Percentiles rank a stretch among this genome's conserved stretches.
These are phyloP conservation scores for Kingdonia uniflora DNA, from an alignment of 164 flowering plant genomes.

Conservation along the genomic window DNA sequence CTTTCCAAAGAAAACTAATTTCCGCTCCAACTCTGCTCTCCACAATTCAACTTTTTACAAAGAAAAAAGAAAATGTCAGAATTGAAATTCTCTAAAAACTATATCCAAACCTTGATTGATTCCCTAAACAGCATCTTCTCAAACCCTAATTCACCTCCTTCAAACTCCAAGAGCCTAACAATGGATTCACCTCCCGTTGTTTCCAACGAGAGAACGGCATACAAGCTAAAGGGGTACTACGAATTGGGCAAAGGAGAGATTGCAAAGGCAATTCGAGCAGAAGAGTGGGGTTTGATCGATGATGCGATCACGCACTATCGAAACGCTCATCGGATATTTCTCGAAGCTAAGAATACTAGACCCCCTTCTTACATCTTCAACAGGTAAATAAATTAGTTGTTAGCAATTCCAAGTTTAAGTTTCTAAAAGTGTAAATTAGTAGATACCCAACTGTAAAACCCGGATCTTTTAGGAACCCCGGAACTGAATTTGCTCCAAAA, in stretches of 20 bases:
- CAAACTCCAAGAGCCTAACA: background rate
- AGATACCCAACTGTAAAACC: too few species aligned
- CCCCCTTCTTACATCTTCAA: conserved; percentile 50
- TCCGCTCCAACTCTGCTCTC: too few species aligned
- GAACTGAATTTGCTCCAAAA: too few species aligned
- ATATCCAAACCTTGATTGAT: conserved; percentile 25
- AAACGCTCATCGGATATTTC: conserved; percentile 56
- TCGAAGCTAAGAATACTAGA: conserved; percentile 63
- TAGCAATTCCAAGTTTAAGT: too few species aligned
- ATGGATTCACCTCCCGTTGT: conserved; percentile 48
- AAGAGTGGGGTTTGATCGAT: conserved; percentile 89
- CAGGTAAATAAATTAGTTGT: too few species aligned
- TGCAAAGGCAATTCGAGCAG: conserved; percentile 83
- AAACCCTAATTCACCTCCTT: conserved; percentile 14
- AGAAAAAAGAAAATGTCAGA: too few species aligned
- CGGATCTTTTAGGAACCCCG: too few species aligned
- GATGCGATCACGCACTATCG: conserved; percentile 70
- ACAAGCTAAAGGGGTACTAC: conserved; percentile 84
- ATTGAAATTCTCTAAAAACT: too few species aligned
- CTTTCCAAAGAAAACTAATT: too few species aligned
- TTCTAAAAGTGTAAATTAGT: too few species aligned
- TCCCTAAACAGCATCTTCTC: conserved; percentile 39
- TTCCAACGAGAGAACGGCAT: conserved; percentile 63
- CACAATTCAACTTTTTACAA: too few species aligned
- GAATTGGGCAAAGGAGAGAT: conserved; percentile 88